These are phyloP conservation scores for Zygosaccharomyces bisporus DNA, from an alignment of 805 yeast genomes.

Conservation along the genomic window DNA sequence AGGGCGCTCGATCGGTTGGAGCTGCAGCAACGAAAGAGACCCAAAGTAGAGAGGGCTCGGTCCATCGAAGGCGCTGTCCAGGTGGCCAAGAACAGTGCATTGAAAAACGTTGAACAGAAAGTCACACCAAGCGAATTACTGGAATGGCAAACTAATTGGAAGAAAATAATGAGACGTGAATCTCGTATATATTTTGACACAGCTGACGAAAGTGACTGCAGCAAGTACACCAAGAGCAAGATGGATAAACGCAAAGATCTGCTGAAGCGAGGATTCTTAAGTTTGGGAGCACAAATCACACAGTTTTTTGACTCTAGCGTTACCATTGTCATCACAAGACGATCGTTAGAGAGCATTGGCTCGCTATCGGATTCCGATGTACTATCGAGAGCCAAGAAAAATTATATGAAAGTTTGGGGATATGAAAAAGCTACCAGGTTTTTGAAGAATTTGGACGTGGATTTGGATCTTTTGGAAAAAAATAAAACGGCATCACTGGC, in stretches of 20 bases:
- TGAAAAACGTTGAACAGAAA: constrained; percentile 22
- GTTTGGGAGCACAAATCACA: constrained; percentile 54
- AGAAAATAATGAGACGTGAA: constrained; percentile 50
- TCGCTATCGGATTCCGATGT: constrained; percentile 56
- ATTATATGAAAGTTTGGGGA: constrained; percentile 79
- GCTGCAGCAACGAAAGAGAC: constrained; percentile 21
- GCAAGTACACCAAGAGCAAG: constrained; percentile 20
- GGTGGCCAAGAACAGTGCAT: constrained; percentile 20
- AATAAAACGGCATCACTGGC: constrained; percentile 25
- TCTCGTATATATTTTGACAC: constrained; percentile 61
- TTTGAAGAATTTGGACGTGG: constrained; percentile 57
- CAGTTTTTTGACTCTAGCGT: constrained; percentile 57
- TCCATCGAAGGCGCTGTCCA: constrained; percentile 38
- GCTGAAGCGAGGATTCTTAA: constrained; percentile 32
- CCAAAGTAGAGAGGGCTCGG: constrained; percentile 29
- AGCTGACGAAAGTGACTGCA: constrained; percentile 34
- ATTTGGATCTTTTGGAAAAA: constrained; percentile 29
- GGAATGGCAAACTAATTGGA: constrained; percentile 66
- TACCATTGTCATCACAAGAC: constrained; percentile 74
- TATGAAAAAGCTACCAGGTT: constrained; percentile 81
- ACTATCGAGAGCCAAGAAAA: constrained; percentile 55
- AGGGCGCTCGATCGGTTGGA: constrained; percentile 28
- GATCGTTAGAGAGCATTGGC: constrained; percentile 43
- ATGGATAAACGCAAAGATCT: constrained; percentile 31
- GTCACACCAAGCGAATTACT: constrained; percentile 40